Conservation (phyloP, 305 asterid genomes). For the Solanum hybrid region DNA sequence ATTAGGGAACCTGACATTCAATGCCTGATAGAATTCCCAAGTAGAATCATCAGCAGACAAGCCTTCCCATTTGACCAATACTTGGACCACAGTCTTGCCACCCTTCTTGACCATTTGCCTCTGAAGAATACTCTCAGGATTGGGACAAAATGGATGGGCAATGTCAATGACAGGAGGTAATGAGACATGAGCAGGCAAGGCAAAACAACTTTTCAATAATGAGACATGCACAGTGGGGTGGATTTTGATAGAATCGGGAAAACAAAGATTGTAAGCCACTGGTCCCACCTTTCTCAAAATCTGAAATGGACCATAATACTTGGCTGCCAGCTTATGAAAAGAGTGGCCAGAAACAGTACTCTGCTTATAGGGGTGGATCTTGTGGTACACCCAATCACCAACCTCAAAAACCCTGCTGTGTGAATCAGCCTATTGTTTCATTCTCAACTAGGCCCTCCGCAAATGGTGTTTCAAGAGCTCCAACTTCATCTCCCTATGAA, state of each 20-base stretch:
- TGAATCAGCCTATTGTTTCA: not conserved
- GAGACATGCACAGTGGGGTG: not conserved
- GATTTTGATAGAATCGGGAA: not conserved
- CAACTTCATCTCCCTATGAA: not conserved
- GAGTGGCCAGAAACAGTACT: not conserved
- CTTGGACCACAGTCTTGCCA: not conserved
- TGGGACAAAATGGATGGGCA: not conserved
- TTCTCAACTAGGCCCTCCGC: not conserved
- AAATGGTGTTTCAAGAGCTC: not conserved
- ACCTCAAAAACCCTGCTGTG: not conserved
- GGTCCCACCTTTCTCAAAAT: not conserved
- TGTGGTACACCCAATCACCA: not conserved
- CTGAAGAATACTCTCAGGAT: not conserved
- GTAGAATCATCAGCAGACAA: not conserved
- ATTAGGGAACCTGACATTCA: not conserved
- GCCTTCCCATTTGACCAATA: not conserved
- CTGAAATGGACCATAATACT: not conserved
- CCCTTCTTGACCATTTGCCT: not conserved
- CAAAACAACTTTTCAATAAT: not conserved
- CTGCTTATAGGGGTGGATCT: not conserved
- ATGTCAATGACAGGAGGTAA: not conserved
- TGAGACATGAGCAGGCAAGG: accelerated
- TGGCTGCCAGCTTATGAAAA: not conserved
- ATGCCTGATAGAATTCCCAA: not conserved
- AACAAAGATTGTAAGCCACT: not conserved